Base-by-base conservation (phyloP, 768 basidiomycete species). In the Psilocybe azurescens region DNA sequence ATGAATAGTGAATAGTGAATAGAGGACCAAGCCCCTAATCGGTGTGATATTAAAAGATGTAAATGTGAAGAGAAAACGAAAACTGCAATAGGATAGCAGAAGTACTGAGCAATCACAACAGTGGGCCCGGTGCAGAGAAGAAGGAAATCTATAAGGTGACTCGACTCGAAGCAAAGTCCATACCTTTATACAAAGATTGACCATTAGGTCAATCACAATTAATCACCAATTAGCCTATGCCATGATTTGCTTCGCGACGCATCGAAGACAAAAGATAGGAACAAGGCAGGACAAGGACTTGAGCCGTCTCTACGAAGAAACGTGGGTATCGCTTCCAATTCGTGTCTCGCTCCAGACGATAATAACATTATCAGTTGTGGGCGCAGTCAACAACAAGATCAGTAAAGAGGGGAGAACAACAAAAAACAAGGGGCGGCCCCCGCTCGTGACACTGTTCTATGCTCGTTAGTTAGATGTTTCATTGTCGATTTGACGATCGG, bases 221-320 rank as follows among this genome's bases (percentile, higher is more conserved):
- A 24, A 24, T 6, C 7, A 20, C 32, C 16, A 11, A 16, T 24
- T 39, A 41, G 50, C 28, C 24, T 52, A 13, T 44, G 41, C 41
- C 33, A 7, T 36, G 28, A 20, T 44, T 29, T 30, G 49, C 58
- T 30, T 55, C 39, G 59, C 44, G 53, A 60, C 59, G 51, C 38
- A 48, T 47, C 11, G 30, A 56, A 32, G 47, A 59, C 53, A 60
- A 60, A 60, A 60, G 53, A 29, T 51, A 47, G 24, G 30, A 57
- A 46, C 48, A 51, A 50, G 47, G 18, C 16, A 39, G 16, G 50
- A 60, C 59, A 60, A 60, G 59, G 53, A 48, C 18, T 44, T 28
- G 38, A 16, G 28, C 47, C 49, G 59, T 60, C 59, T 54, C 33
- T 32, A 55, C 47, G 16, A 55, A 18, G 28, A 48, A 55, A 60